These are phyloP conservation scores for Colletotrichum camelliae DNA, from an alignment of 2,329 filamentous ascomycete species.

Conservation along the genomic window DNA sequence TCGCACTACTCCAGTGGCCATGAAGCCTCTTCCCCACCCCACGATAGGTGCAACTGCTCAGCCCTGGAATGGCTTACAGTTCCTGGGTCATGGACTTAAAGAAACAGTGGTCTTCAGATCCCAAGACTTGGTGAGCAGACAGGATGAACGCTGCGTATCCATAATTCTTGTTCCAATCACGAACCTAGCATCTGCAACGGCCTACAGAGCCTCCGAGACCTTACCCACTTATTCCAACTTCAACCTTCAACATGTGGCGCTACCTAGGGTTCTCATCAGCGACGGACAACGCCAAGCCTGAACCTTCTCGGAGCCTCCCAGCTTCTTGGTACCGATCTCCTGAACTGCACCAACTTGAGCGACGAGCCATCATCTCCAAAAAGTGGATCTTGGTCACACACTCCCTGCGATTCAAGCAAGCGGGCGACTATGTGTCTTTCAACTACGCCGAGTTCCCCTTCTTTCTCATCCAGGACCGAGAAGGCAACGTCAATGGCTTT, in stretches of 20 bases:
- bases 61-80: not conserved
- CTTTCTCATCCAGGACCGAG: slow-evolving; percentile 26
- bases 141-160: not conserved
- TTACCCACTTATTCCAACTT: not conserved
- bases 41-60: not conserved
- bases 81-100: not conserved
- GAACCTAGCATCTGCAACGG: not conserved
- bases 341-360: slow-evolving; percentile 44
- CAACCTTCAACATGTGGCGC: slow-evolving; percentile 1
- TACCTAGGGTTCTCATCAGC: slow-evolving; percentile 7
- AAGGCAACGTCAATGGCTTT: slow-evolving; percentile 24
- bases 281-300: not conserved
- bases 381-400: slow-evolving; percentile 35
- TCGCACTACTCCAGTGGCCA: not conserved
- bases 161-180: not conserved
- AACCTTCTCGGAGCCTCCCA: slow-evolving; percentile 25
- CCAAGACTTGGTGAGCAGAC: not conserved
- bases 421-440: slow-evolving; percentile 23
- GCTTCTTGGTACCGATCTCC: slow-evolving; percentile 28
- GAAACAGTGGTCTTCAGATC: not conserved
- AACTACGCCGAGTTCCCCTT: slow-evolving; percentile 26
- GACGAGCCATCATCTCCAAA: slow-evolving; percentile 43
- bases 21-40: slow-evolving; percentile 5
- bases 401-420: slow-evolving; percentile 21
- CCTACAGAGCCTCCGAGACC: not conserved